Conservation (phyloP, 2,329 filamentous ascomycete species). For the Grosmannia penicillata region DNA sequence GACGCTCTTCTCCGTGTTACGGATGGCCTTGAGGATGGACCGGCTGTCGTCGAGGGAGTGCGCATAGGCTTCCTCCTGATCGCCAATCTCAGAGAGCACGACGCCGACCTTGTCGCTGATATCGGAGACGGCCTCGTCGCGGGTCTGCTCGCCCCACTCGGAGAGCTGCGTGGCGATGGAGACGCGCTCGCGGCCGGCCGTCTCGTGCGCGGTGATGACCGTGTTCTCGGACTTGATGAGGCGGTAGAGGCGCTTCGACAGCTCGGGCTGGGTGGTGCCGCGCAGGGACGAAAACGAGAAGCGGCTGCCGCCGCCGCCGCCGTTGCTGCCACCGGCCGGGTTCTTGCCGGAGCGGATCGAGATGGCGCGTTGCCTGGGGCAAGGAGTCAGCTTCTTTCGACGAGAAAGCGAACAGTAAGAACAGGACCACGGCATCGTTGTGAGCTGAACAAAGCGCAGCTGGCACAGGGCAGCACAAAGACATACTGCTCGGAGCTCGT, state of each 20-base stretch:
- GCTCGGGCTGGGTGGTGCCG: constrained; percentile 70
- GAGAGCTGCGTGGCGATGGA: constrained; percentile 81
- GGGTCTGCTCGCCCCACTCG: constrained; percentile 89
- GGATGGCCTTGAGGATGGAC: constrained; percentile 71
- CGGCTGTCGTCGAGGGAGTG: constrained; percentile 79
- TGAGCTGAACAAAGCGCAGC: neutral
- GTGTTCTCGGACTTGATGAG: constrained; percentile 93
- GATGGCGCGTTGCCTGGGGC: constrained; percentile 53
- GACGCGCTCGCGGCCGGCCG: constrained; percentile 69
- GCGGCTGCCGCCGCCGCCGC: constrained; percentile 29
- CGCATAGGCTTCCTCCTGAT: constrained; percentile 82
- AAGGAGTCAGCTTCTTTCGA: no score
- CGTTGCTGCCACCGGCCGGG: constrained; percentile 25
- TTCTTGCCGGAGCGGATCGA: constrained; percentile 49
- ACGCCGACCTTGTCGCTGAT: constrained; percentile 94
- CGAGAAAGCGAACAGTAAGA: neutral
- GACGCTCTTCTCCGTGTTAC: constrained; percentile 90
- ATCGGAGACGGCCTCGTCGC: constrained; percentile 75
- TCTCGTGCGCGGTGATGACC: constrained; percentile 70
- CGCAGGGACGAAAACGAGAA: constrained; percentile 83
- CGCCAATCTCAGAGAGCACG: constrained; percentile 78
- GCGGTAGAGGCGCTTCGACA: constrained; percentile 76
- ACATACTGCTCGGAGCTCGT: constrained; percentile 8
- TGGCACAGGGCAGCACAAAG: neutral
- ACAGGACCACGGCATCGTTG: neutral